A percentile compares a stretch with the other conserved stretches of the same genome.
These are phyloP conservation scores for Monilinia laxa DNA, from an alignment of 2,329 filamentous ascomycete species.

Conservation along the genomic window DNA sequence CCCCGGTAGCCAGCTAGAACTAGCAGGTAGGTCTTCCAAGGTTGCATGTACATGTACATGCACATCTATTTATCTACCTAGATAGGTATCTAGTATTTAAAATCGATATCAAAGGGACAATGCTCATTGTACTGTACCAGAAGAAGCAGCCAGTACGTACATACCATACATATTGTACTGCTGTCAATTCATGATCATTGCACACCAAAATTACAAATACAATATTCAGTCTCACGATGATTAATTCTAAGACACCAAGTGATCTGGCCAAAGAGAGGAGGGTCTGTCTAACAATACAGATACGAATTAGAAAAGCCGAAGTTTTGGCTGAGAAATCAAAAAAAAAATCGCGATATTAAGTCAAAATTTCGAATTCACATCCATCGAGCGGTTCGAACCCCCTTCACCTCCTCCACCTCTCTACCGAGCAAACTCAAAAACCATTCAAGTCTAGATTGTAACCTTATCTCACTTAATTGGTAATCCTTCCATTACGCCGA, in stretches of 20 bases:
- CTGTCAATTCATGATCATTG: not conserved
- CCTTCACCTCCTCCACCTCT: not conserved
- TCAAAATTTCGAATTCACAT: not conserved
- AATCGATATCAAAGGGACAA: not conserved
- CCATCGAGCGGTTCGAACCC: too few species aligned
- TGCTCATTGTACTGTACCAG: not conserved
- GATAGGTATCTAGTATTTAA: not conserved
- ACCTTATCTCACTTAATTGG: conserved; percentile 6
- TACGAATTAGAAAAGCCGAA: conserved; percentile 1
- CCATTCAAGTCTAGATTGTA: conserved; percentile 7
- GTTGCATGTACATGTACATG: too few species aligned
- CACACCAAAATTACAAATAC: not conserved
- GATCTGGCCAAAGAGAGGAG: conserved; percentile 2
- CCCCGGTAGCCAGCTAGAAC: too few species aligned
- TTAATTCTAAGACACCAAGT: not conserved
- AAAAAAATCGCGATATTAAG: not conserved
- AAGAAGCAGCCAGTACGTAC: not conserved
- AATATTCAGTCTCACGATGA: not conserved
- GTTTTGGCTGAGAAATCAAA: conserved; percentile 12
- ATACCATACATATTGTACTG: not conserved
- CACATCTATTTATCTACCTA: not conserved
- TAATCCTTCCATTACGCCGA: conserved; percentile 2
- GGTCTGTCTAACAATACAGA: not conserved
- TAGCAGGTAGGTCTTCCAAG: too few species aligned
- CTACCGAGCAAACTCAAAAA: not conserved